Evolutionary conservation across 306 rosid genomes (phyloP).

Genomic region (Parietaria judaica): DNA sequence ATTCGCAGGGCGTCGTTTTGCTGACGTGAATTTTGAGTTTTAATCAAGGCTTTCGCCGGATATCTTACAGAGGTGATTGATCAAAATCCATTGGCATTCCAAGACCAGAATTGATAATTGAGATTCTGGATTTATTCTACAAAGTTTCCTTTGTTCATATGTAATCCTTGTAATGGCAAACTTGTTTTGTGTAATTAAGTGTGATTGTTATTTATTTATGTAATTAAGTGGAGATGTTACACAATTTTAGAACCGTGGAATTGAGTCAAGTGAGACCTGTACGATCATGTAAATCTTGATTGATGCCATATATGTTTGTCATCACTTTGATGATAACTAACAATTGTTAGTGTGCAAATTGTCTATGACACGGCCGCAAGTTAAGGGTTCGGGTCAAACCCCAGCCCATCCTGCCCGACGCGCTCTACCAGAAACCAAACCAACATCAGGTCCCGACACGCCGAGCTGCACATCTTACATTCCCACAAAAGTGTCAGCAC

Average conservation of each 20-base stretch:
- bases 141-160: not conserved
- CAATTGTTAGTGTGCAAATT: too few species aligned
- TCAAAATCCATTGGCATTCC: not conserved
- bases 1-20: slow-evolving; percentile 14
- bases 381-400: too few species aligned
- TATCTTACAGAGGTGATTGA: not conserved
- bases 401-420: too few species aligned
- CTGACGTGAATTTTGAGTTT: not conserved
- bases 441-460: too few species aligned
- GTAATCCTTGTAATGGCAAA: not conserved
- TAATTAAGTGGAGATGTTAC: not conserved
- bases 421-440: too few species aligned
- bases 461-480: too few species aligned
- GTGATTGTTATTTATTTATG: not conserved
- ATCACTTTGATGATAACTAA: too few species aligned
- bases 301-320: not conserved
- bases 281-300: not conserved
- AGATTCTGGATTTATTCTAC: not conserved
- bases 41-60: not conserved
- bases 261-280: not conserved
- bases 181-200: too few species aligned
- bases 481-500: too few species aligned
- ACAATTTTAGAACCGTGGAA: not conserved
- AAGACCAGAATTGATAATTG: not conserved
- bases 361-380: too few species aligned